A percentile compares a stretch with the other conserved stretches of the same genome.
These are phyloP conservation scores for Didymella keratinophila DNA, from an alignment of 2,329 filamentous ascomycete genomes.

Conservation along the genomic window DNA sequence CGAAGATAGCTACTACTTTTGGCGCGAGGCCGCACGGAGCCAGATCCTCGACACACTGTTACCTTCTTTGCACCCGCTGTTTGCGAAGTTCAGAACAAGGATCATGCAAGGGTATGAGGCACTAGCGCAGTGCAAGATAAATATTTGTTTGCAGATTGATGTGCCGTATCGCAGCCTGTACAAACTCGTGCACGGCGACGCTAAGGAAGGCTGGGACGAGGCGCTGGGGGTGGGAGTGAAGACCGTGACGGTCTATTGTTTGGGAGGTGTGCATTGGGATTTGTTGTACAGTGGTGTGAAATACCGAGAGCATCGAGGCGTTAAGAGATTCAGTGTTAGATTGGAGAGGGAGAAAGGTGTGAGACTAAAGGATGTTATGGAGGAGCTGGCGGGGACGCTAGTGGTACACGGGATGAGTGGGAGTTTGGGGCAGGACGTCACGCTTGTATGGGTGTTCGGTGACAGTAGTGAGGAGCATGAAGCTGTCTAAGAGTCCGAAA, in stretches of 20 bases:
- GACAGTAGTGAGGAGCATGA: background rate
- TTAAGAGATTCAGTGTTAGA: constrained; percentile 11
- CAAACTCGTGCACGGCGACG: background rate
- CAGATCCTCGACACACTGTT: constrained; percentile 12
- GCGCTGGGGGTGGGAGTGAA: background rate
- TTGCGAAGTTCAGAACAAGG: background rate
- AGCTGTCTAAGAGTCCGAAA: background rate
- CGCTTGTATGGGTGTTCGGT: constrained; percentile 22
- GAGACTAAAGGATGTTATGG: constrained; percentile 21
- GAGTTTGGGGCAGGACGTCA: constrained; percentile 10
- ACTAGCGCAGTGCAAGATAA: background rate
- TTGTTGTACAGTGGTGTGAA: constrained; percentile 3
- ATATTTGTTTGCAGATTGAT: constrained; percentile 2
- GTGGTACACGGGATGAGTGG: background rate
- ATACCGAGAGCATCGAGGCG: constrained; percentile 1
- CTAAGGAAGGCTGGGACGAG: background rate
- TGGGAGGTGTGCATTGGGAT: constrained; percentile 6
- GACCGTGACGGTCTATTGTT: constrained; percentile 6
- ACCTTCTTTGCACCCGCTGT: constrained; percentile 19
- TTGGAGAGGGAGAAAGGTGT: constrained; percentile 23
- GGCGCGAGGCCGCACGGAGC: constrained; percentile 18
- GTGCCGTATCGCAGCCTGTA: constrained; percentile 1
- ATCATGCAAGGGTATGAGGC: constrained; percentile 7
- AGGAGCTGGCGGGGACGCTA: constrained; percentile 18
- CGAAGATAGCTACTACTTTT: constrained; percentile 23